Evolutionary conservation across 225 moss, liverwort and hornwort genomes (phyloP), one percentile per base, ranked within the genome.

Genomic region (Ulota crispa): DNA sequence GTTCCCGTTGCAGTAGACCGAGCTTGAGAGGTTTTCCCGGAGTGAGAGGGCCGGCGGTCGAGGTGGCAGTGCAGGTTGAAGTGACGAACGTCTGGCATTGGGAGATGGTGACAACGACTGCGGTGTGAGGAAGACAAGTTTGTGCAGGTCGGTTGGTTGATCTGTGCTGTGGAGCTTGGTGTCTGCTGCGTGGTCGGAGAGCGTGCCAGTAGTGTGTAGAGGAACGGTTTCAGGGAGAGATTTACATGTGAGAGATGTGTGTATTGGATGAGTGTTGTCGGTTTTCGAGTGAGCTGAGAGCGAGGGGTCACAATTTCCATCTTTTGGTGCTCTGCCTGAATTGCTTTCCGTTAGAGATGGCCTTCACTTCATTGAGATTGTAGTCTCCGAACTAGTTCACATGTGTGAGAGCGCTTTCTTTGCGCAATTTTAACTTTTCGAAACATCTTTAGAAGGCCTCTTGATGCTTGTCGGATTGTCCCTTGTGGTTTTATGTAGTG

Each of bases 131-230:
- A 10, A 39, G 73, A 64, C 67, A 55, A 13, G 13, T 43, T 31
- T 30, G 54, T 68, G 78, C 71, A 85, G 85, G 88, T 88, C 71
- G 82, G 87, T 80, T 78, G 55, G 41, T 57, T 73, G 88, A 88
- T 83, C 87, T 78, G 71, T 62, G 10, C 9, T 64, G 42, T 60
- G 60, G 27, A 24, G 66, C 42, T 42, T 16, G 45, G 14, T 26
- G 47, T 8, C 24, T 11, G 21, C 28, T 41, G 10, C 10, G 67
- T 23, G 9, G 57, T 71, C 65, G 14, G 15, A 18, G 24, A 4
- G 56, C 60, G 72, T 4, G 76, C 19, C 26, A 7, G 30, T 23
- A 55, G 8, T 10, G 62, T 42, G 32, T 5, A 42, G 72, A 68
- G 72, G 24, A 61, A 23, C 21, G 8, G 6, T 36, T 10, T 31